Conservation (phyloP, 2,329 filamentous ascomycete genomes). For the Alternaria conjuncta region DNA sequence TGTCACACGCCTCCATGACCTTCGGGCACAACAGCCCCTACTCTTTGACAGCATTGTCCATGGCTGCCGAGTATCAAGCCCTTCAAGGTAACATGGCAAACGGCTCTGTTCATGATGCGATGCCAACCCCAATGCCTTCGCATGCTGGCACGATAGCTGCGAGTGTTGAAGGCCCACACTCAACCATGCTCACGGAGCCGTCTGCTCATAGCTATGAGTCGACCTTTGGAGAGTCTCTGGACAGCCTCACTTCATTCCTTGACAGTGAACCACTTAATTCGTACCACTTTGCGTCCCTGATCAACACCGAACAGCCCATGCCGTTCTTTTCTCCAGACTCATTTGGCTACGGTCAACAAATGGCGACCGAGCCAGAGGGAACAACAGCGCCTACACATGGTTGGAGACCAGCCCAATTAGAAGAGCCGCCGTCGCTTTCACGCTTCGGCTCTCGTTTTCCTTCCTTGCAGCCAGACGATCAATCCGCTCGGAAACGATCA, state of each 20-base stretch:
- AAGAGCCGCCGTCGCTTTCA: slow-evolving; percentile 44
- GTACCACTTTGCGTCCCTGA: slow-evolving; percentile 49
- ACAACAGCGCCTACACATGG: slow-evolving; percentile 2
- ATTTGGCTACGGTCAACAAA: slow-evolving; percentile 38
- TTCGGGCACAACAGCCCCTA: slow-evolving; percentile 36
- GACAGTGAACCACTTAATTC: slow-evolving; percentile 48
- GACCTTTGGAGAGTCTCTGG: slow-evolving; percentile 42
- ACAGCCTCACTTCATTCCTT: slow-evolving; percentile 48
- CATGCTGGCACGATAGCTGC: slow-evolving; percentile 19
- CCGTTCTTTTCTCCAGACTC: slow-evolving; percentile 52
- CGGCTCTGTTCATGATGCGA: slow-evolving; percentile 13
- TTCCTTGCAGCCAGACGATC: slow-evolving; percentile 49
- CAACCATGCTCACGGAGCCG: slow-evolving; percentile 1
- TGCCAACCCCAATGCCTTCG: slow-evolving; percentile 18
- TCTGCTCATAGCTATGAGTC: slow-evolving; percentile 19
- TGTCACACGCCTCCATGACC: slow-evolving; percentile 19
- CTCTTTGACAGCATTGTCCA: slow-evolving; percentile 49
- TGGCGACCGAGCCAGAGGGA: slow-evolving; percentile 19
- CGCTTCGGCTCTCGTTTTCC: slow-evolving; percentile 50
- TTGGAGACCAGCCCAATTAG: slow-evolving; percentile 25
- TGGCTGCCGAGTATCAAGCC: slow-evolving; percentile 52
- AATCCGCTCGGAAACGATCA: slow-evolving; percentile 18
- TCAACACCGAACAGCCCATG: slow-evolving; percentile 51
- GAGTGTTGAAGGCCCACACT: slow-evolving; percentile 22
- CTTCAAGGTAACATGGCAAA: slow-evolving; percentile 39